Base-by-base conservation (phyloP, 2,329 filamentous ascomycete genomes). In the Fusarium humuli region DNA sequence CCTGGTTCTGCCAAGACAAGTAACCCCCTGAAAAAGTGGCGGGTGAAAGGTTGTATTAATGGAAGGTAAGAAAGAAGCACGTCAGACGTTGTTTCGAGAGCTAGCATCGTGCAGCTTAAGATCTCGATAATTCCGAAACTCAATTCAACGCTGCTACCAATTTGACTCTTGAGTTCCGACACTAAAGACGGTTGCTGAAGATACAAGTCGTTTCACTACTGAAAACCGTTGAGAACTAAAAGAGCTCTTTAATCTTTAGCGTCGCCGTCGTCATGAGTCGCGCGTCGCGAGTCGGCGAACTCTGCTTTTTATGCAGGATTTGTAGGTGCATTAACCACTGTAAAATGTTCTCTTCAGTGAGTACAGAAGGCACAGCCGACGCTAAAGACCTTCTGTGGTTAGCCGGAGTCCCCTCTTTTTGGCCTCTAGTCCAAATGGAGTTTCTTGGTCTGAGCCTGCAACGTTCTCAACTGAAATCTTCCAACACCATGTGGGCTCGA, bases 111-210 rank as follows among this genome's bases (percentile, higher is more conserved):
- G 41, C 20, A 22, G 22, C 14, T 16, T 18, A 22, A 41, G 52
- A 64, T 65, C 18, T 59, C 50, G 55, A 63, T 42, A 42, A 30
- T 45, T 48, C 66, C 67, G 61, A 62, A 65, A 66, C 61, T 66
- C 63, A 66, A 65, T 41, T 4, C 30, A 8, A 37, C 34, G 34
- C 18, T 37, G 18, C 34, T 37, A 37, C 34, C 34, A n/a, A n/a
- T 37, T 7, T 11, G 5, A 7, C 34, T n/a, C 6, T n/a, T 6
- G 5, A 11, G 18, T 12, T 37, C 34, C 34, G 34, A 37, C 34
- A 37, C 34, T 37, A 37, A 12, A 7, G 34, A 37, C 18, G 16
- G 34, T 37, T 34, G 12, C 8, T 52, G 12, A 29, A 41, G 49
- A 20, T 27, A 27, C 34, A 11, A n/a, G 23, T 10, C 23, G 49